Evolutionary conservation across 202 grass and related monocot species (phyloP), one percentile per base, ranked within the genome.

Genomic region (Musa balbisiana): DNA sequence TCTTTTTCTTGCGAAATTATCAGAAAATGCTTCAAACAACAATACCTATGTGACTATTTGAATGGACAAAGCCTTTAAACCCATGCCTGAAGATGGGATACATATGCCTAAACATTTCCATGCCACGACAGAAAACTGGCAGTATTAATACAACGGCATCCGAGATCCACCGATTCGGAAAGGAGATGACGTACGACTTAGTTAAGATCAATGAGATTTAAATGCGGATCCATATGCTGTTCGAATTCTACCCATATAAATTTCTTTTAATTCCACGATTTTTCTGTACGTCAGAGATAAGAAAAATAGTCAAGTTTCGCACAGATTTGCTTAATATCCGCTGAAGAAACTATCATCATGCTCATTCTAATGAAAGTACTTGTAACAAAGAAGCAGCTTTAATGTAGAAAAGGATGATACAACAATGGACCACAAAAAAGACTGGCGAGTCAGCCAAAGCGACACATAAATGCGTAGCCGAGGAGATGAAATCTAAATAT

Each of bases 71-170:
- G 3, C 75, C 60, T 64, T 65, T 77, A 52, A 77, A 65, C 20
- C 60, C 60, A 73, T 56, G 52, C 53, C 24, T 56, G 23, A 73
- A 73, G 72, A 56, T 55, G 25, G 53, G 25, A 77, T 22, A n/a
- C 58, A 64, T 52, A 77, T 65, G 33, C 43, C 62, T 77, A 77
- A 77, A 77, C 75, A 77, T 77, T 66, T 51, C 58, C 33, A 64
- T 65, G 33, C 27, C 55, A 49, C 10, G 25, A 76, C 15, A 8
- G n/a, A 19, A 12, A 11, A 21, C 8, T 11, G 68, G 3, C 51
- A 49, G 43, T n/a, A 49, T 8, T 51, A 51, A 64, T 51, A 22
- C 13, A 76, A 43, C 58, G 51, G 25, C 49, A 23, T 2, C 16
- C 13, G 11, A 65, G 56, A 43, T 51, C 49, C 60, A 52, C 60